Base-by-base conservation (phyloP, 805 yeast genomes). In the Metschnikowia cubensis region DNA sequence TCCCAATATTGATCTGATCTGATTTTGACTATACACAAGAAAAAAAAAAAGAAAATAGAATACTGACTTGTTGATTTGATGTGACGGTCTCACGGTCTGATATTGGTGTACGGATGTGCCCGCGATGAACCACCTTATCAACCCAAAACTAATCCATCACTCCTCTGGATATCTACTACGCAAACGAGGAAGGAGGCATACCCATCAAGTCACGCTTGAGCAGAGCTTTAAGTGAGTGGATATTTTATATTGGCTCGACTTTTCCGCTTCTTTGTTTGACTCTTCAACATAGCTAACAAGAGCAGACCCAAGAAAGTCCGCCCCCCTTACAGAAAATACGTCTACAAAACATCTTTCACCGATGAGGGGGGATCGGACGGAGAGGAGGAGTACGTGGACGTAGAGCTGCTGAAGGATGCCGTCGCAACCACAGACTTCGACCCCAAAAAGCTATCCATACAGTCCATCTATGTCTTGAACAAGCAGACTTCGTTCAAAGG, bases 261-360 rank as follows among this genome's bases (percentile, higher is more conserved):
- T 10, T 8, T 25, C 11, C 8, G 29, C 8, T 20, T 14, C 25
- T 11, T 36, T 36, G 38, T 17, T 11, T 14, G 4, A 8, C 22
- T 35, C 22, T 44, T 49, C 59, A 55, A 21, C 33, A 90, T 90
- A 84, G 97, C 90, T 33, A 90, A 90, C 69, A 90, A 89, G 67
- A 71, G 91, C 61, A 79, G 97, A 65, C 90, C 96, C 10, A 86
- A 85, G 74, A 86, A 90, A 75, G 74, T 79, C 42, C 83, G 84
- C 54, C 89, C 90, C 49, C 90, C 91, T 5, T 90, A 87, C 69
- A 77, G 83, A 66, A 79, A 84, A 66, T 89, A 88, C 65, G 89
- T 79, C 42, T 82, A 81, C 58, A 76, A 80, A 32, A 73, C 75
- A 25, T 65, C 59, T 55, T 61, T 58, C 45, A 60, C 65, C 5